Evolutionary conservation across 2,329 filamentous ascomycete species (phyloP).

Genomic region (Fusarium tuaranense): DNA sequence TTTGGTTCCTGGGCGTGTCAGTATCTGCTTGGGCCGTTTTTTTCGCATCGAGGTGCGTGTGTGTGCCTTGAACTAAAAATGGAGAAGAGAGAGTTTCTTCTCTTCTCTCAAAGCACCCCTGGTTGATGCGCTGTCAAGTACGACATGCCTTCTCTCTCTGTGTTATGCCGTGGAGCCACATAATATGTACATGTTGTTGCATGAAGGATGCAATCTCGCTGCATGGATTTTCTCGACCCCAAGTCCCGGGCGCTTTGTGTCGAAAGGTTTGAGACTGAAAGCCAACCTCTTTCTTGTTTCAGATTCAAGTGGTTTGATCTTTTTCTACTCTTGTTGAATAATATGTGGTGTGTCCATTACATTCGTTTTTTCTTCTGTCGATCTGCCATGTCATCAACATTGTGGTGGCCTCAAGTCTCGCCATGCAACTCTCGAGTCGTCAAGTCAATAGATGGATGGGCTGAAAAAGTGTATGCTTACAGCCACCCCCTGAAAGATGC

Average conservation of each 20-base stretch:
- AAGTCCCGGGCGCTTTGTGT: conserved; percentile 14
- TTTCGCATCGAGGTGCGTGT: not conserved
- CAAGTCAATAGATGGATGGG: not conserved
- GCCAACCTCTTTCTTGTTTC: conserved; percentile 22
- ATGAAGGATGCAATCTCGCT: conserved; percentile 37
- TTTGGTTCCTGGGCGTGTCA: conserved; percentile 24
- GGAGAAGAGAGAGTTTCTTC: not conserved
- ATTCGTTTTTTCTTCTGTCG: conserved; percentile 2
- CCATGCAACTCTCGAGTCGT: not conserved
- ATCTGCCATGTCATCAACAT: conserved; percentile 16
- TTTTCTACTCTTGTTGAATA: not conserved
- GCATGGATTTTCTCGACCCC: not conserved
- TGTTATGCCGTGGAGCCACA: conserved; percentile 42
- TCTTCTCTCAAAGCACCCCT: not conserved
- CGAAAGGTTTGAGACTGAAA: conserved; percentile 4
- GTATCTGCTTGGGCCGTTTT: conserved; percentile 26
- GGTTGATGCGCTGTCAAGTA: conserved; percentile 44
- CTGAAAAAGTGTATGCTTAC: conserved; percentile 1
- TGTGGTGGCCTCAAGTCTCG: conserved; percentile 22
- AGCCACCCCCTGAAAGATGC: conserved; percentile 34
- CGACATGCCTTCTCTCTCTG: conserved; percentile 20
- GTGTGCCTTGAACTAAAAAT: not conserved
- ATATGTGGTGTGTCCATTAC: not conserved
- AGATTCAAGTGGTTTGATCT: conserved; percentile 13
- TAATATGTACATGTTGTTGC: conserved; percentile 34